A percentile compares a stretch with the other conserved stretches of the same genome.
Evolutionary conservation across 2,329 filamentous ascomycete species (phyloP).

Genomic region (Penicillium sp.): DNA sequence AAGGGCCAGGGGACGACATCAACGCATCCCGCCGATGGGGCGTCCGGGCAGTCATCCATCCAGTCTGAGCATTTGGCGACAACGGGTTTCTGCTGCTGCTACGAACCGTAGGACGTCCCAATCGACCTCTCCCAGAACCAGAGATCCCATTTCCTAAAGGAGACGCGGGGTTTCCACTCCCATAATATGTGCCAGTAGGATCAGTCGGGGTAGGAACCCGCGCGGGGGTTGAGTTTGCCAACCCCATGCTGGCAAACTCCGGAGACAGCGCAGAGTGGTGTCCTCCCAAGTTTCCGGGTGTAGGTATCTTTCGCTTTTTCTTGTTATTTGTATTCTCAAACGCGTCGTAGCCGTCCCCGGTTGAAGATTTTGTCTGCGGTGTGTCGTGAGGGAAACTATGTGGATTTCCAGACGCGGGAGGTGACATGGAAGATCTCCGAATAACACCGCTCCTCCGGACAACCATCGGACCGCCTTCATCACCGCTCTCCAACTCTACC

Average conservation of each 20-base stretch:
- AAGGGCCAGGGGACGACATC: slow-evolving; percentile 43
- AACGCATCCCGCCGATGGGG: slow-evolving; percentile 49
- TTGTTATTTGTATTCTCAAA: slow-evolving; percentile 99
- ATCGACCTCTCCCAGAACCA: slow-evolving; percentile 78
- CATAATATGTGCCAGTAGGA: slow-evolving; percentile 54
- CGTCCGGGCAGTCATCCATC: slow-evolving; percentile 52
- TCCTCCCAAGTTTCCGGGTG: slow-evolving; percentile 67
- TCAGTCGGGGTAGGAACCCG: slow-evolving; percentile 48
- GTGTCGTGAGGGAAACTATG: slow-evolving; percentile 9
- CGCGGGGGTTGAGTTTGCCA: slow-evolving; percentile 47
- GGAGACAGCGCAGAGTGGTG: slow-evolving; percentile 60
- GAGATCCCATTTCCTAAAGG: slow-evolving; percentile 69
- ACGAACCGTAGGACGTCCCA: slow-evolving; percentile 58
- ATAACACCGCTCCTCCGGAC: slow-evolving; percentile 44
- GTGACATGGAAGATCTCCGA: slow-evolving; percentile 38
- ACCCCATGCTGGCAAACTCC: slow-evolving; percentile 64
- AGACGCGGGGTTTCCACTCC: slow-evolving; percentile 54
- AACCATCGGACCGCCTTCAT: slow-evolving; percentile 53
- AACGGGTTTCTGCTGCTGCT: slow-evolving; percentile 62
- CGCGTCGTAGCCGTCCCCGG: slow-evolving; percentile 88
- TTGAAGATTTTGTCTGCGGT: slow-evolving; percentile 51
- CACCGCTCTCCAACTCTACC: slow-evolving; percentile 59
- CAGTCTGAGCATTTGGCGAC: slow-evolving; percentile 57
- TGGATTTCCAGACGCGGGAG: slow-evolving; percentile 17
- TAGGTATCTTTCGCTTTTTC: slow-evolving; percentile 97